Percentiles rank a stretch among this genome's conserved stretches.
These are phyloP conservation scores for Populus simonii DNA, from an alignment of 345 rosid species.

Conservation along the genomic window DNA sequence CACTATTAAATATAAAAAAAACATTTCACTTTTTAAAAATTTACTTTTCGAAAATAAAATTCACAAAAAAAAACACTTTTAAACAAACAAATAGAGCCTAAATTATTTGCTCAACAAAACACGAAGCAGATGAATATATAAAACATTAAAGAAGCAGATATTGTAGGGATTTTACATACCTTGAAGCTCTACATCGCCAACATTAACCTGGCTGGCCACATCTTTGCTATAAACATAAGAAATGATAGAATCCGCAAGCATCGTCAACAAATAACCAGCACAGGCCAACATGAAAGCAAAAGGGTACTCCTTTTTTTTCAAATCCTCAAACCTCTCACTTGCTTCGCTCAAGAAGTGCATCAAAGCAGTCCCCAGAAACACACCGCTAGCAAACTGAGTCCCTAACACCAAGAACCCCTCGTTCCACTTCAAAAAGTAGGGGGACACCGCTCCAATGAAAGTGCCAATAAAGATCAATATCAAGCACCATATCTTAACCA, in stretches of 20 bases:
- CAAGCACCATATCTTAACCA: slow-evolving; percentile 65
- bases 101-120: too few species aligned
- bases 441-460: slow-evolving; percentile 66
- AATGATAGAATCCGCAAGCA: slow-evolving; percentile 65
- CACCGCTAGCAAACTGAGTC: slow-evolving; percentile 83
- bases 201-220: slow-evolving; percentile 3
- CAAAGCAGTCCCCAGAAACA: slow-evolving; percentile 74
- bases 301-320: slow-evolving; percentile 59
- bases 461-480: slow-evolving; percentile 58
- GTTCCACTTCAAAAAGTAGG: slow-evolving; percentile 76
- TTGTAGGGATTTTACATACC: slow-evolving; percentile 24
- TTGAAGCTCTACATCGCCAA: slow-evolving; percentile 48
- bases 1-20: too few species aligned
- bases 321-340: slow-evolving; percentile 58
- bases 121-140: too few species aligned
- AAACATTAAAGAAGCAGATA: too few species aligned
- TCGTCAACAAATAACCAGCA: slow-evolving; percentile 67
- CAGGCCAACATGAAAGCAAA: slow-evolving; percentile 85
- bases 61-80: too few species aligned
- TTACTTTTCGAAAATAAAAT: too few species aligned
- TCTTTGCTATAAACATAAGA: slow-evolving; percentile 44
- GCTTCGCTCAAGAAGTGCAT: slow-evolving; percentile 87
- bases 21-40: too few species aligned
- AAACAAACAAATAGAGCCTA: too few species aligned
- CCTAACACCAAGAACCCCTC: slow-evolving; percentile 70